Conservation (phyloP, 495 filamentous ascomycete genomes). For the Penicillium lividum region DNA sequence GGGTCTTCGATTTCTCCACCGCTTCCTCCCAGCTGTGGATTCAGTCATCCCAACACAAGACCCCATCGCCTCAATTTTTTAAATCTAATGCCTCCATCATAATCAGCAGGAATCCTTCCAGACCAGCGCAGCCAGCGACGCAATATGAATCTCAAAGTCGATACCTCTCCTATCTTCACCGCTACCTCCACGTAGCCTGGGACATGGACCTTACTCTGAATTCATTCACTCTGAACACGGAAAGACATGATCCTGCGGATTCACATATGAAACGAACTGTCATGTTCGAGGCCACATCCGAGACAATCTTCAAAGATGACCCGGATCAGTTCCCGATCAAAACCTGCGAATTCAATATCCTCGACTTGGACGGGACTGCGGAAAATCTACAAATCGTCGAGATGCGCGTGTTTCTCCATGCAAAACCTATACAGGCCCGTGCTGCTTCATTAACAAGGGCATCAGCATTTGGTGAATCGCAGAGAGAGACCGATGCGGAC, state of each 20-base stretch:
- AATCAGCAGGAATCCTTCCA: constrained; percentile 22
- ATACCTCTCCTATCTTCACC: constrained; percentile 19
- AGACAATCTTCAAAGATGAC: constrained; percentile 24
- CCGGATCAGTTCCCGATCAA: constrained; percentile 25
- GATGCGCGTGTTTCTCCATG: constrained; percentile 26
- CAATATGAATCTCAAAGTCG: constrained; percentile 19
- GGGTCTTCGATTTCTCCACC: constrained; percentile 24
- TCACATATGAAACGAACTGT: constrained; percentile 23
- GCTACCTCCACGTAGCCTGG: constrained; percentile 27
- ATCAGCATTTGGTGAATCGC: constrained; percentile 13
- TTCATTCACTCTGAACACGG: neutral
- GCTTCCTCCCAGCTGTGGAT: constrained; percentile 26
- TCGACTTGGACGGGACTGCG: constrained; percentile 18
- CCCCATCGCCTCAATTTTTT: constrained; percentile 18
- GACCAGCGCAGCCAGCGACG: constrained; percentile 1
- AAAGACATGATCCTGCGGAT: neutral
- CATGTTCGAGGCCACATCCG: constrained; percentile 28
- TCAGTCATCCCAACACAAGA: constrained; percentile 11
- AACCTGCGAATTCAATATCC: constrained; percentile 27
- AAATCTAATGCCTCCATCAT: constrained; percentile 20
- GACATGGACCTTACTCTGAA: constrained; percentile 20
- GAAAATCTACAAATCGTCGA: constrained; percentile 22
- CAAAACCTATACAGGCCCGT: constrained; percentile 22
- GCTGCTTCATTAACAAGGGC: constrained; percentile 19
- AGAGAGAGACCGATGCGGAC: constrained; percentile 6